Evolutionary conservation across 2,329 filamentous ascomycete genomes (phyloP), one percentile per base, ranked within the genome.

Genomic region (Lasiodiplodia hormozganensis): DNA sequence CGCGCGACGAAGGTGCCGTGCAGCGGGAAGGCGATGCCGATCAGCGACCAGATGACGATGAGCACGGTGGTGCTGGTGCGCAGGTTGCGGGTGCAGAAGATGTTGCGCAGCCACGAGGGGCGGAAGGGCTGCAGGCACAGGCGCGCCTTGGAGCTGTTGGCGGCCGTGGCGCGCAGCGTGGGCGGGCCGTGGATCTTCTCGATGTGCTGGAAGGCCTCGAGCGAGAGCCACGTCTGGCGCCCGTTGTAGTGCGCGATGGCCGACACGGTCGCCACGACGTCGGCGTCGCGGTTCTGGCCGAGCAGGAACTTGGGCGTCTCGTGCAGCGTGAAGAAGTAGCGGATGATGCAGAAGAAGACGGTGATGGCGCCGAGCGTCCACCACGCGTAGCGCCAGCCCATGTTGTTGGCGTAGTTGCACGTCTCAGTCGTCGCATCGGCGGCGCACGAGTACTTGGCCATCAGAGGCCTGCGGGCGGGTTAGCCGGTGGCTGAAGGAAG

Each of bases 221-320:
- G 65, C 1, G 78, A 76, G 43, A 83, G 67, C 11, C 73, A 72
- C 67, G 78, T 80, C 1, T 74, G 70, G 18, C 71, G 74, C 54
- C 76, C 75, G 73, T 84, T 84, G 74, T 79, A 78, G 43, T 78
- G 76, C 4, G 82, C 81, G 28, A 84, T 79, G 47, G 80, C 75
- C 34, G 82, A 73, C 18, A 84, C 73, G 1, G 82, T 81, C 25
- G 74, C 73, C 52, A 89, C 82, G 0, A 88, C 82, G 68, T 85
- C 79, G 2, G 77, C 82, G 62, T 89, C 87, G 28, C 82, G 76
- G 18, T 86, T 86, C 12, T 82, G 78, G 53, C 83, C 84, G 10
- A 90, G 78, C 8, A 87, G 80, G 72, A 86, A 89, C 72, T 89
- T 89, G 2, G 87, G 87, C 2, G 86, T 88, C 72, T 90, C 87